Evolutionary conservation across 192 early-diverging fungal species (phyloP), one percentile per base, ranked within the genome.

Genomic region (Chytriomyces hyalinus): DNA sequence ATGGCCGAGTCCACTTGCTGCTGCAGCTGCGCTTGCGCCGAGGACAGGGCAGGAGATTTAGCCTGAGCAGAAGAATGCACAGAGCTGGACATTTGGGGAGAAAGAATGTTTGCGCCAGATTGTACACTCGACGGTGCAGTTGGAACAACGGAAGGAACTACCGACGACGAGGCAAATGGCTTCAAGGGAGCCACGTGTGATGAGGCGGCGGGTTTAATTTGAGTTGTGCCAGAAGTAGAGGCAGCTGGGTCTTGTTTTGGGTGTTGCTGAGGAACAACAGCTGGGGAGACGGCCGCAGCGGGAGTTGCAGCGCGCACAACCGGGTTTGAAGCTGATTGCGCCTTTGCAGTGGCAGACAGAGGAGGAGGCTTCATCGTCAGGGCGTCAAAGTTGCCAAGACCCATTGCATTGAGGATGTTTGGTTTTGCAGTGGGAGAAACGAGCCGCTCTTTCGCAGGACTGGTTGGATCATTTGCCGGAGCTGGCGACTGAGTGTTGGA

Each of bases 1-100:
- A 36, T 63, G 20, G 73, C 73, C 20, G 44, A 4, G 4, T 66
- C 62, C 5, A 75, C 63, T 65, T 75, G 73, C 15, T 75, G 22
- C 64, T 51, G 48, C 20, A 75, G 24, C 10, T 48, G 26, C 9
- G 47, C 13, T 46, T 44, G 36, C 15, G 24, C 63, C 63, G 63
- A 15, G 24, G 13, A 9, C 28, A 15, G 20, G 36, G 36, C 36
- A 36, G 36, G 36, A 36, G 36, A 36, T 36, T 36, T 36, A 2
- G 36, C 36, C 36, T 3, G 36, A 36, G 36, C 36, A 36, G 36
- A 36, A 36, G 36, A 36, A 36, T 36, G 36, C 36, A 36, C 36
- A 36, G 36, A 36, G 36, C 36, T 36, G 36, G 36, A 36, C 36
- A 36, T 36, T 36, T 36, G 36, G 36, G 36, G 36, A 0, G 36